A percentile compares a stretch with the other conserved stretches of the same genome.
These are phyloP conservation scores for Curvularia sp. DNA, from an alignment of 2,329 filamentous ascomycete species.

Conservation along the genomic window DNA sequence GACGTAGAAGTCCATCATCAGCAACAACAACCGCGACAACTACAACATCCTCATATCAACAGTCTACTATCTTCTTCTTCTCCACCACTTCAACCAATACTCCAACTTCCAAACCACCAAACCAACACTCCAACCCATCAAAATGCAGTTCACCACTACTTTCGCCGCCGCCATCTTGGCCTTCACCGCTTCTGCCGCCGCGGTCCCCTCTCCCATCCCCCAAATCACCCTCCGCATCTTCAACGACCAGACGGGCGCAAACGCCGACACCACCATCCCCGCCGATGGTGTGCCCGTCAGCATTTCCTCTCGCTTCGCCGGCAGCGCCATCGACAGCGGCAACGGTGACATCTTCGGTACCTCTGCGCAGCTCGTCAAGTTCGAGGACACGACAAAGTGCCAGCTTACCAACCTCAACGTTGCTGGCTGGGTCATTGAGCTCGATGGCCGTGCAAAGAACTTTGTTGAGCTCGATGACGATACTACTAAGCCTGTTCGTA, in stretches of 20 bases:
- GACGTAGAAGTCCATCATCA: conserved; percentile 4
- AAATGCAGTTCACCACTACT: conserved; percentile 27
- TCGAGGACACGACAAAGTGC: conserved; percentile 23
- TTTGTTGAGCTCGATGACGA: conserved; percentile 24
- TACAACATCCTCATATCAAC: conserved; percentile 5
- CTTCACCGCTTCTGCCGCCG: conserved; percentile 13
- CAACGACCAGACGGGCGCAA: conserved; percentile 19
- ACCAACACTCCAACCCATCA: conserved; percentile 8
- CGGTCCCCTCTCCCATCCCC: conserved; percentile 7
- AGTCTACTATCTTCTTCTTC: not conserved
- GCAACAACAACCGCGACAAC: not conserved
- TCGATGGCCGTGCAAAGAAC: conserved; percentile 25
- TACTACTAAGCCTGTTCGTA: conserved; percentile 16
- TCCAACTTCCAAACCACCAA: conserved; percentile 5
- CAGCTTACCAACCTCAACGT: conserved; percentile 13
- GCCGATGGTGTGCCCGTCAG: conserved; percentile 10
- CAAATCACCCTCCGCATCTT: conserved; percentile 20
- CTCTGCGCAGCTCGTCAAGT: conserved; percentile 21
- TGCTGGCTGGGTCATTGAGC: conserved; percentile 10
- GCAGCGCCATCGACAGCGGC: conserved; percentile 17
- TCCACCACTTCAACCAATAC: conserved; percentile 4
- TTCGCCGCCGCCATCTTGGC: conserved; percentile 18
- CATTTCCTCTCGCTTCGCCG: conserved; percentile 14
- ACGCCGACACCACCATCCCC: conserved; percentile 15
- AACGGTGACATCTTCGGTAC: conserved; percentile 17